Evolutionary conservation across 495 filamentous ascomycete species (phyloP), one percentile per base, ranked within the genome.

Genomic region (Parachaetomium inaequale): DNA sequence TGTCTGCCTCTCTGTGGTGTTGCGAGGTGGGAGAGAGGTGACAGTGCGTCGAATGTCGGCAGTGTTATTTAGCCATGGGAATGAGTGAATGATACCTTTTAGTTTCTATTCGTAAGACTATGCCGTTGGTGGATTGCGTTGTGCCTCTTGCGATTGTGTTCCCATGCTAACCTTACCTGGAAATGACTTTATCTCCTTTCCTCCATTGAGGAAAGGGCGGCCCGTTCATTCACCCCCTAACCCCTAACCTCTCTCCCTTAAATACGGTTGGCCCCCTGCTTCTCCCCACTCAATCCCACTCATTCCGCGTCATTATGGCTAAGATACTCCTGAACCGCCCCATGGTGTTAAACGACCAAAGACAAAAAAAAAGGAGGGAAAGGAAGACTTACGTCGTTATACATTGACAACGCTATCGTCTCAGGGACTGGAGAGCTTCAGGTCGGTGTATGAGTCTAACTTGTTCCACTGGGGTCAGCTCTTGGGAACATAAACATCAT

Each of bases 81-180:
- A 50, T 38, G 43, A 59, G 5, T 59, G 56, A 50, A 59, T 50
- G 56, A 59, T 59, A 59, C 56, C 56, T 59, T 31, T 58, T 50
- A 36, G 56, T 59, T 50, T 36, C 21, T 50, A 25, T 46, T 46
- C 42, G 19, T 46, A 23, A 21, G 17, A 46, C 42, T 34, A 6
- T 23, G 19, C 7, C 42, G 42, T 46, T 46, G n/a, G 11, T 12
- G 5, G 40, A 43, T 43, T 17, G 19, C 8, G 21, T n/a, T n/a
- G n/a, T n/a, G 45, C 26, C 45, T 12, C 45, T 47, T 26, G 45
- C 21, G n/a, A 19, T 7, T 46, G 7, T 47, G 45, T 47, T n/a
- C 26, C 17, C 8, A 8, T 15, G 36, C 12, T 40, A 2, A 17
- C 12, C 36, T 17, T 17, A 12, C 34, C 34, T 12, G 8, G 34